Evolutionary conservation across 2,329 filamentous ascomycete genomes (phyloP).

Genomic region (Myriosclerotinia curreyana): DNA sequence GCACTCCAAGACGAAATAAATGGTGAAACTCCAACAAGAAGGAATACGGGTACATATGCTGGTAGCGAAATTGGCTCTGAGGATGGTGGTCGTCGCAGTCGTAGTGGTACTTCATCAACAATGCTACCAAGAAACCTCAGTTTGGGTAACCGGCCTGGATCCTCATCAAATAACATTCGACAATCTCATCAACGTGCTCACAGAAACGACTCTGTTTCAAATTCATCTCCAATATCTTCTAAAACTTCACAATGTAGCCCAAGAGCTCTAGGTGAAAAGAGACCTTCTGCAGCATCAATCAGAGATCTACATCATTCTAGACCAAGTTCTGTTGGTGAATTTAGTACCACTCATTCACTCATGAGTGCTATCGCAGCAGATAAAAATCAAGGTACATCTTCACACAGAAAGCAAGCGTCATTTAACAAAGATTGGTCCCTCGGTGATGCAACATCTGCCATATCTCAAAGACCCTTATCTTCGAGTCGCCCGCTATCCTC

Average conservation of each 20-base stretch:
- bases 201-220: constrained; percentile 43
- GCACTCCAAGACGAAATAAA: constrained; percentile 83
- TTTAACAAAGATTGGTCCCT: constrained; percentile 71
- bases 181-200: constrained; percentile 36
- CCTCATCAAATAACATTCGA: constrained; percentile 31
- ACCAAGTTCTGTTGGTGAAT: constrained; percentile 62
- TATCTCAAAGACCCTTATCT: constrained; percentile 33
- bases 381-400: constrained; percentile 26
- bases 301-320: constrained; percentile 80
- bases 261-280: constrained; percentile 45
- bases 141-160: constrained; percentile 34
- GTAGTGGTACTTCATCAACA: constrained; percentile 33
- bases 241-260: constrained; percentile 40
- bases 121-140: constrained; percentile 37
- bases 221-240: constrained; percentile 45
- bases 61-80: constrained; percentile 59
- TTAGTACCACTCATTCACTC: constrained; percentile 44
- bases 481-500: constrained; percentile 12
- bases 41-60: constrained; percentile 53
- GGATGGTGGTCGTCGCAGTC: constrained; percentile 48
- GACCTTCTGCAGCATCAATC: constrained; percentile 77
- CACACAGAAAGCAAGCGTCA: constrained; percentile 64
- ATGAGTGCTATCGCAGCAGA: constrained; percentile 44
- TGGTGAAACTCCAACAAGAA: constrained; percentile 47
- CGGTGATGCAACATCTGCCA: constrained; percentile 41